Conservation (phyloP, 352 stramenopile genomes). For the Globisporangium spiculum region DNA sequence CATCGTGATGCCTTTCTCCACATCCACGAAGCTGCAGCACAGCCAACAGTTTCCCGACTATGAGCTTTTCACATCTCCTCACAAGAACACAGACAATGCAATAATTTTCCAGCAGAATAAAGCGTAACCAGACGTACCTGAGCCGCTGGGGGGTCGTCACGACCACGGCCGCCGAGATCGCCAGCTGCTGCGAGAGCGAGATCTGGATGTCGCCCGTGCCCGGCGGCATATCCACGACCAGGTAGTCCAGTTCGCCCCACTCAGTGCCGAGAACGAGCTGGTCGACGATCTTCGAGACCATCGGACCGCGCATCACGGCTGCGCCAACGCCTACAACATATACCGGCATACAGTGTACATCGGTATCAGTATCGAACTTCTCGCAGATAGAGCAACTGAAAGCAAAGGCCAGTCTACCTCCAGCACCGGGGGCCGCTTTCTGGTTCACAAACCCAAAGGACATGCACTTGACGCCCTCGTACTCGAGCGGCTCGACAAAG, state of each 20-base stretch:
- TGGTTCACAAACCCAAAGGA: constrained; percentile 92
- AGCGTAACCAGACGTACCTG: constrained; percentile 32
- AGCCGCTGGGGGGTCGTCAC: constrained; percentile 99
- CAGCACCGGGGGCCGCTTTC: constrained; percentile 72
- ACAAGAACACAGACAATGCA: neutral
- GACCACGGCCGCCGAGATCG: constrained; percentile 97
- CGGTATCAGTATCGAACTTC: neutral
- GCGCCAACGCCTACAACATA: constrained; percentile 55
- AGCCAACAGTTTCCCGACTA: neutral
- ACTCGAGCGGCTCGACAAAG: constrained; percentile 80
- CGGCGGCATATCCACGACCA: constrained; percentile 98
- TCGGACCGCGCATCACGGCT: constrained; percentile 96
- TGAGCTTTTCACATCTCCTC: neutral
- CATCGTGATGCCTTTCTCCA: constrained; percentile 98
- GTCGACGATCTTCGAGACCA: constrained; percentile 97
- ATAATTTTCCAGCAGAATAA: neutral
- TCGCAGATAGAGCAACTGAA: constrained; percentile 22
- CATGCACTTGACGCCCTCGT: constrained; percentile 91
- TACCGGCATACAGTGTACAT: neutral
- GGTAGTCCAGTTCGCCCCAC: constrained; percentile 99
- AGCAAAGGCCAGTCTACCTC: constrained; percentile 25
- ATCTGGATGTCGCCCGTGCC: constrained; percentile 99
- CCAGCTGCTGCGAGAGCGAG: constrained; percentile 96
- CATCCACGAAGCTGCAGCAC: constrained; percentile 92
- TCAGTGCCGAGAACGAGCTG: constrained; percentile 95